These are phyloP conservation scores for Corynespora cassiicola DNA, from an alignment of 2,329 filamentous ascomycete genomes.

Conservation along the genomic window DNA sequence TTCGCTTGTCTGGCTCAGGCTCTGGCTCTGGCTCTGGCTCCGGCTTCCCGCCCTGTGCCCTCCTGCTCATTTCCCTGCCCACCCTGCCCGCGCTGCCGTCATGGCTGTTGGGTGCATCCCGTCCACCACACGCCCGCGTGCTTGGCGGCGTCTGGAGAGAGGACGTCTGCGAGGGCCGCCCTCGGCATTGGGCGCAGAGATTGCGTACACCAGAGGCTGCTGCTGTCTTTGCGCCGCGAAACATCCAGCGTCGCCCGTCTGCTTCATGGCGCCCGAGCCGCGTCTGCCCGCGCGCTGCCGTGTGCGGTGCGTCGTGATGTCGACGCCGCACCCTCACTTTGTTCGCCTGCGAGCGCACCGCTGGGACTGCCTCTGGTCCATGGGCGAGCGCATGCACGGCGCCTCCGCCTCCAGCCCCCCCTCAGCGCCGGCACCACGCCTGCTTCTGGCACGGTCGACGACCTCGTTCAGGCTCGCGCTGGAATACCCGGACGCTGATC, in stretches of 20 bases:
- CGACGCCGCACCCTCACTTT: background rate
- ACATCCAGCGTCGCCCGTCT: constrained; percentile 43
- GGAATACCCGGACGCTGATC: constrained; percentile 34
- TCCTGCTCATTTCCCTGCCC: constrained; percentile 43
- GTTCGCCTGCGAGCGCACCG: constrained; percentile 10
- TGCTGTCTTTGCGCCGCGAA: constrained; percentile 38
- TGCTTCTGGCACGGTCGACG: constrained; percentile 37
- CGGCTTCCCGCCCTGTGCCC: constrained; percentile 18
- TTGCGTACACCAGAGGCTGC: constrained; percentile 29
- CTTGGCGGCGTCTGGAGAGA: constrained; percentile 43
- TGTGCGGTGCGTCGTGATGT: constrained; percentile 1
- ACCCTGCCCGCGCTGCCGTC: constrained; percentile 19
- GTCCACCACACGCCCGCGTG: constrained; percentile 24
- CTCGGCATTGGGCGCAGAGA: constrained; percentile 29
- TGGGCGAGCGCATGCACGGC: constrained; percentile 21
- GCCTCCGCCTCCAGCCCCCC: constrained; percentile 13
- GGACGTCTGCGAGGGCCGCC: constrained; percentile 22
- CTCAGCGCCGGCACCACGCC: constrained; percentile 24
- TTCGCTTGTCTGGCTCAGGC: too few relatives aligned
- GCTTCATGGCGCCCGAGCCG: constrained; percentile 28
- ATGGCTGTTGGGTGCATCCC: constrained; percentile 18
- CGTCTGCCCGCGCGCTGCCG: constrained; percentile 1
- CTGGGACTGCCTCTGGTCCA: constrained; percentile 20
- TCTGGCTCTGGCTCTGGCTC: too few relatives aligned
- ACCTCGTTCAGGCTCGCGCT: constrained; percentile 22